Base-by-base conservation (phyloP, 768 basidiomycete genomes). In the Xerocomellus amylosporus region DNA sequence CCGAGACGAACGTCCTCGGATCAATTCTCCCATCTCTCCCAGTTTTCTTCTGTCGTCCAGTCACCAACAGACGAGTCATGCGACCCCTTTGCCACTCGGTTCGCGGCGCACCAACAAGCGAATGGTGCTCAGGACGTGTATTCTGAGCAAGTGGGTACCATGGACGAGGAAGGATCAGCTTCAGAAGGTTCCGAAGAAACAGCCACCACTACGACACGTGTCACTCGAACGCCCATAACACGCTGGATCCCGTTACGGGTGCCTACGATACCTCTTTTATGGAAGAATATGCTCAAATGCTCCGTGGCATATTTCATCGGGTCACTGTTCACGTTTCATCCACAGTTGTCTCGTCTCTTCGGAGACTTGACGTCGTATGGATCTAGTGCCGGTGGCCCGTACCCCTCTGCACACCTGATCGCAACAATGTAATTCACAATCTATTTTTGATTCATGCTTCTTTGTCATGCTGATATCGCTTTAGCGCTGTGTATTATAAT, bases 271-370 rank as follows among this genome's bases (percentile, higher is more conserved):
- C 72, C 85, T 3, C 58, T 79, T 17, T 56, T 86, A 28, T 77
- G 84, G 53, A 80, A 82, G 38, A 92, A 90, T 64, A 82, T 97
- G 41, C 72, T 96, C 59, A 98, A 98, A 74, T 99, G 97, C 73
- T 80, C 86, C 2, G 75, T 98, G 17, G 90, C 95, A 0, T 99
- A 99, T 71, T 84, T 92, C 60, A 72, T 98, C 49, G 94, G 81
- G 5, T 93, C 90, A 0, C 76, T 98, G 12, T 99, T 98, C 79
- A 99, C 97, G 2, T 98, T 93, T 66, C 84, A 85, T 4, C 86
- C 90, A 0, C 74, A 76, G 24, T 77, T 99, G 13, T 86, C 93
- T 10, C 76, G 77, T 8, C 71, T 90, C 45, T 79, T 95, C 56
- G 79, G 85, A 5, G 82, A 85, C 64, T 59, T 86, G 57, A 74